phyloP scores from a whole-genome alignment of 345 rosid species.

The Brassica cretica region DNA sequence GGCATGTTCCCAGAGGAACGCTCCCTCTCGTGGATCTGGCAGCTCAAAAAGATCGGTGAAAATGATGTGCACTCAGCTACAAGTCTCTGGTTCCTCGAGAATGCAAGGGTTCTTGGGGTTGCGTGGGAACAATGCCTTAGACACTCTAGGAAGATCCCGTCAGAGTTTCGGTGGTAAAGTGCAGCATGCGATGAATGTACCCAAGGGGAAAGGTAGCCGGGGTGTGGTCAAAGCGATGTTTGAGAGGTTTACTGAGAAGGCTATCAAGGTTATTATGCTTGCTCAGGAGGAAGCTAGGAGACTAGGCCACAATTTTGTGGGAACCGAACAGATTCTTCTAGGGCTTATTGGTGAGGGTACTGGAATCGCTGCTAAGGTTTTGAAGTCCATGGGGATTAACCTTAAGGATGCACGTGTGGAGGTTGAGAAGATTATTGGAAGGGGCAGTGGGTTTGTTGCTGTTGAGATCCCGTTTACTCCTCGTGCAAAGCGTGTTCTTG shows the following conservation, averaged over 20 bases:
- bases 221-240: slow-evolving; percentile 70
- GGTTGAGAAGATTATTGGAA: slow-evolving; percentile 95
- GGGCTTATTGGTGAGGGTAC: slow-evolving; percentile 98
- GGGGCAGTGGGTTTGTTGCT: slow-evolving; percentile 97
- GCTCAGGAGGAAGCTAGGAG: slow-evolving; percentile 97
- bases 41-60: slow-evolving; percentile 47
- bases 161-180: slow-evolving; percentile 61
- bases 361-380: slow-evolving; percentile 94
- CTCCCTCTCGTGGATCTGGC: slow-evolving; percentile 50
- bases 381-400: slow-evolving; percentile 95
- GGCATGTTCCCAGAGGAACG: slow-evolving; percentile 50
- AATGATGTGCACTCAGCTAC: slow-evolving; percentile 51
- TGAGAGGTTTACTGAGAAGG: slow-evolving; percentile 89
- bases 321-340: slow-evolving; percentile 85
- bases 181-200: slow-evolving; percentile 44
- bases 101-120: slow-evolving; percentile 60
- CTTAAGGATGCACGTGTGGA: slow-evolving; percentile 92
- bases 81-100: slow-evolving; percentile 42
- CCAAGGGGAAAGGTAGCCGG: slow-evolving; percentile 53
- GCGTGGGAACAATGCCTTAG: slow-evolving; percentile 56
- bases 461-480: slow-evolving; percentile 98
- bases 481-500: slow-evolving; percentile 94
- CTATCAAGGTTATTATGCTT: slow-evolving; percentile 93
- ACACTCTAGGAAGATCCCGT: slow-evolving; percentile 41
- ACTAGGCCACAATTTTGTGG: slow-evolving; percentile 94